Evolutionary conservation across 306 rosid species (phyloP), one percentile per base, ranked within the genome.

Genomic region (Cyamopsis tetragonoloba): DNA sequence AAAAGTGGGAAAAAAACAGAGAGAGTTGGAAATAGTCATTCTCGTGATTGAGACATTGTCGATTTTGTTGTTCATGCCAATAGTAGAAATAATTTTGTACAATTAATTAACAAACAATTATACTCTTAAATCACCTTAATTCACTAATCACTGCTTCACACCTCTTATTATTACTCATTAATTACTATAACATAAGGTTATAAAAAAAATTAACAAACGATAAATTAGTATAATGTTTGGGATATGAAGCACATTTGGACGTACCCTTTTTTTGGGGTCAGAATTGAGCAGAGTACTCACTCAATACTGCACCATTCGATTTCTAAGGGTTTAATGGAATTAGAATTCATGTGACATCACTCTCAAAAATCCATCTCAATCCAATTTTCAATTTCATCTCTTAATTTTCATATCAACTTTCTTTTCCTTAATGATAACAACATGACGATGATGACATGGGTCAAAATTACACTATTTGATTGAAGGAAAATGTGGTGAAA

Each of bases 41-140:
- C 87, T 85, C 90, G 86, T 88, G 98, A 85, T 78, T 62, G 75
- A 75, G 84, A 86, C 81, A 51, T 80, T 62, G 91, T 75, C 79
- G 64, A 79, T 74, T 76, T 86, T 83, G 43, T 62, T 73, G 73
- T 51, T 68, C 54, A 68, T 79, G 76, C 72, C 92, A 72, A 73
- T 62, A 41, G n/a, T n/a, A n/a, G n/a, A n/a, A n/a, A n/a, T n/a
- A n/a, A n/a, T n/a, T n/a, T n/a, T n/a, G n/a, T n/a, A n/a, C n/a
- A n/a, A n/a, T n/a, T n/a, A n/a, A n/a, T n/a, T n/a, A n/a, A n/a
- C n/a, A n/a, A n/a, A n/a, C n/a, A n/a, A n/a, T n/a, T n/a, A n/a
- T n/a, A n/a, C n/a, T n/a, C n/a, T n/a, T n/a, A n/a, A n/a, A n/a
- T n/a, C n/a, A n/a, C n/a, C n/a, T n/a, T n/a, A n/a, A n/a, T n/a